Base-by-base conservation (phyloP, 2,329 filamentous ascomycete genomes). In the Colletotrichum coccodes region DNA sequence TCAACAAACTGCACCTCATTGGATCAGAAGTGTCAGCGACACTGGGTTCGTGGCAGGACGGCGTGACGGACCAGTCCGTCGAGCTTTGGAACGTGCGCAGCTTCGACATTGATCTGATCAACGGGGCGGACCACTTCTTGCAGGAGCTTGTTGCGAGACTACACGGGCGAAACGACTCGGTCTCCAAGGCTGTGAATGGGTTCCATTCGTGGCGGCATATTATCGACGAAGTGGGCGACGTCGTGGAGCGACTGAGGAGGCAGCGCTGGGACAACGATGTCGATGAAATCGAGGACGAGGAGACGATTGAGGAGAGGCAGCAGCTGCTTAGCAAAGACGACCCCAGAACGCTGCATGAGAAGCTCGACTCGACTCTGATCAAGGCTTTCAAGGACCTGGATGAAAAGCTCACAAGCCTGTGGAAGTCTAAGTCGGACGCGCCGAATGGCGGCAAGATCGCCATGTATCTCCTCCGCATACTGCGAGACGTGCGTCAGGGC, bases 201-300 rank as follows among this genome's bases (percentile, higher is more conserved):
- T 96, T 96, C 75, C 85, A 89, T 66, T 85, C 86, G 1, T 98
- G 95, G 94, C 87, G 90, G 52, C 83, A 85, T n/a, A 87, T 91
- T 6, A 88, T 97, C n/a, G 87, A 91, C 68, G 89, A 90, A 60
- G 87, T 92, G 16, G 86, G 86, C 49, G 82, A 84, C 21, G 84
- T 91, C 4, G 86, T 94, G 8, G 88, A 90, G 46, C 85, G 88
- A 66, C 86, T 96, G 73, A 88, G 85, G 69, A 87, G 87, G 53
- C 89, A 91, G 72, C 87, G 89, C 64, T 95, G 93, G 92, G 91
- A 95, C 71, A 91, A 93, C 63, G 91, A 93, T 69, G 85, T 90
- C 32, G 89, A 92, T 58, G 89, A 92, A 58, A 89, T 94, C 46
- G 92, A 94, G 68, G 91, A 94, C 68, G 92, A 95, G 70, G 86